Percentiles rank a stretch among this genome's conserved stretches.
Conservation (phyloP, 768 basidiomycete species). For the Russula sp. region DNA sequence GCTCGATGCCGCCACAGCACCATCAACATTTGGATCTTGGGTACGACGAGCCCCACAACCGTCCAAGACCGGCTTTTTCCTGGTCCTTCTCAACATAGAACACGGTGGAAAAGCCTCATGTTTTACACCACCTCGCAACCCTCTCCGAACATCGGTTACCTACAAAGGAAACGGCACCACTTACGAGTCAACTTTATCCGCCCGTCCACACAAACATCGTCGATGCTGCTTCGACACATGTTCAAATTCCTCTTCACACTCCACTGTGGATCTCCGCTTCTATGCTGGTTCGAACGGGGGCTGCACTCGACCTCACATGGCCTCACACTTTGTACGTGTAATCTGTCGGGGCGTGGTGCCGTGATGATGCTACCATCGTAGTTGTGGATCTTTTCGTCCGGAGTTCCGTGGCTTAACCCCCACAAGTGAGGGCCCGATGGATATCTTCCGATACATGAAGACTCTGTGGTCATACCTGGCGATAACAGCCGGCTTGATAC, state of each 20-base stretch:
- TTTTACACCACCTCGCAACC: not conserved
- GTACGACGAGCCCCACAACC: not conserved
- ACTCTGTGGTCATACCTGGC: not conserved
- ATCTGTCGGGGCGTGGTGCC: not conserved
- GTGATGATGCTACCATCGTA: conserved; percentile 8
- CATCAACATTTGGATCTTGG: not conserved
- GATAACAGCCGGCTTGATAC: not conserved
- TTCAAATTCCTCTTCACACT: not conserved
- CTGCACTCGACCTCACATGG: not conserved
- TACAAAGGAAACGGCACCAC: not conserved
- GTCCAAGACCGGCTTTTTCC: not conserved
- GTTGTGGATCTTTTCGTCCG: not conserved
- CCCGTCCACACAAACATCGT: not conserved
- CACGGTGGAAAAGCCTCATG: not conserved
- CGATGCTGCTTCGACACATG: not conserved
- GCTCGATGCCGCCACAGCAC: not conserved
- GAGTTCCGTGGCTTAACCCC: not conserved
- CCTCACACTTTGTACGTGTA: not conserved
- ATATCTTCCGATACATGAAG: not conserved
- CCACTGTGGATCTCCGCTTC: not conserved
- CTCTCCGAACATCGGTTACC: not conserved
- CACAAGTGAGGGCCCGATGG: not conserved
- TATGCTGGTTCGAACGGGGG: not conserved
- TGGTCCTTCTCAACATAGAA: not conserved
- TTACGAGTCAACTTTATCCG: too few species aligned